These are phyloP conservation scores for Chytriomyces sp. DNA, from an alignment of 192 early-diverging fungal genomes.

Conservation along the genomic window DNA sequence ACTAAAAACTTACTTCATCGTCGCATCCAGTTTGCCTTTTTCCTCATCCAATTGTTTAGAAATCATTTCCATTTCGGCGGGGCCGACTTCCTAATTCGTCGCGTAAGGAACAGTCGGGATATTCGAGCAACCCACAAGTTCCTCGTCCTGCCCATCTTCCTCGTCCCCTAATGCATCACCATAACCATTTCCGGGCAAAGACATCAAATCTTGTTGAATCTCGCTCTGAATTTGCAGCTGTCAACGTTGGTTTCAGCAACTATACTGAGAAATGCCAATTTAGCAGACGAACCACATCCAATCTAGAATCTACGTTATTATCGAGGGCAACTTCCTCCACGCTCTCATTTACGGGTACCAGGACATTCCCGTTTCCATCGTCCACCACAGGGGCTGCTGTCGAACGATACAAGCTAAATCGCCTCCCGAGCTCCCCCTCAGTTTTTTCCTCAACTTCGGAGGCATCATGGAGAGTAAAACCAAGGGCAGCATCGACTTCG, in stretches of 20 bases:
- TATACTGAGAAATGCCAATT: not conserved
- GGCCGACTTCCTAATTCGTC: not conserved
- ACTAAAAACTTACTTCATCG: conserved; percentile 9
- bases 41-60: conserved; percentile 2
- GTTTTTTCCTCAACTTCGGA: not conserved
- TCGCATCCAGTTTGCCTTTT: conserved; percentile 7
- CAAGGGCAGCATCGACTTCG: conserved; percentile 25
- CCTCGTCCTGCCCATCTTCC: not conserved
- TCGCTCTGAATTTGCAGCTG: not conserved
- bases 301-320: no score
- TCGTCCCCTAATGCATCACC: no score
- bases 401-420: not conserved
- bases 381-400: not conserved
- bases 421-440: not conserved
- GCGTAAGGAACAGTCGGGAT: not conserved
- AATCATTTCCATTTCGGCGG: not conserved
- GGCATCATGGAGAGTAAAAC: not conserved
- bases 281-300: no score
- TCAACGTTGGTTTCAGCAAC: no score
- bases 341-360: no score
- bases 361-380: no score
- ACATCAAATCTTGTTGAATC: not conserved
- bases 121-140: not conserved
- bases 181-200: not conserved
- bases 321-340: no score